Percentiles rank a stretch among this genome's conserved stretches.
phyloP scores from a whole-genome alignment of 768 basidiomycete genomes.

The Tricholoma sp. region DNA sequence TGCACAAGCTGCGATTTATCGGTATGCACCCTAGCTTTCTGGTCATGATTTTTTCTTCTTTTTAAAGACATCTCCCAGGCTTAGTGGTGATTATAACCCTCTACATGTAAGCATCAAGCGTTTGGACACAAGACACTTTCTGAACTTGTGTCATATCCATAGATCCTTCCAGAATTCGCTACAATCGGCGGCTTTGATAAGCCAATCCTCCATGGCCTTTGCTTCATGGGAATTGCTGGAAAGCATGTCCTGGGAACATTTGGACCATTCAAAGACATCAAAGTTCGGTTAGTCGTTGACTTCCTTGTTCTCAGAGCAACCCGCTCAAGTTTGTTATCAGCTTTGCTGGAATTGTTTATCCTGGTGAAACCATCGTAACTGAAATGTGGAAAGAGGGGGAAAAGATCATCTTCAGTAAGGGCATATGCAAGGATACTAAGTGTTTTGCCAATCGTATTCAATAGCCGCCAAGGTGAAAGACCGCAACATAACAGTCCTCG shows the following conservation, averaged over 20 bases:
- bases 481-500: conserved; percentile 61
- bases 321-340: conserved; percentile 29
- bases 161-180: conserved; percentile 93
- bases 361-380: conserved; percentile 92
- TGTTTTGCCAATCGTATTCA: background rate
- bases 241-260: conserved; percentile 89
- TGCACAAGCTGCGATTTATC: conserved; percentile 87
- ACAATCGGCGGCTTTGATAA: conserved; percentile 92
- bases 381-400: conserved; percentile 97
- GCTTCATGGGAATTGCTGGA: conserved; percentile 87
- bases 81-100: conserved; percentile 92
- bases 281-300: conserved; percentile 63
- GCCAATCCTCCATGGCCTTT: conserved; percentile 86
- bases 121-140: background rate
- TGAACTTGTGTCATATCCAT: background rate
- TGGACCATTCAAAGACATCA: conserved; percentile 87
- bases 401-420: conserved; percentile 89
- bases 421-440: background rate
- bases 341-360: conserved; percentile 89
- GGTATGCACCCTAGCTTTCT: conserved; percentile 39
- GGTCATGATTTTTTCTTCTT: background rate
- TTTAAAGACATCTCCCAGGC: too few relatives aligned
- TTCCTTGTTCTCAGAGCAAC: background rate
- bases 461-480: conserved; percentile 88
- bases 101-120: conserved; percentile 57